Evolutionary conservation across 73 alveolate genomes (phyloP).

Genomic region (Paramecium primaurelia): DNA sequence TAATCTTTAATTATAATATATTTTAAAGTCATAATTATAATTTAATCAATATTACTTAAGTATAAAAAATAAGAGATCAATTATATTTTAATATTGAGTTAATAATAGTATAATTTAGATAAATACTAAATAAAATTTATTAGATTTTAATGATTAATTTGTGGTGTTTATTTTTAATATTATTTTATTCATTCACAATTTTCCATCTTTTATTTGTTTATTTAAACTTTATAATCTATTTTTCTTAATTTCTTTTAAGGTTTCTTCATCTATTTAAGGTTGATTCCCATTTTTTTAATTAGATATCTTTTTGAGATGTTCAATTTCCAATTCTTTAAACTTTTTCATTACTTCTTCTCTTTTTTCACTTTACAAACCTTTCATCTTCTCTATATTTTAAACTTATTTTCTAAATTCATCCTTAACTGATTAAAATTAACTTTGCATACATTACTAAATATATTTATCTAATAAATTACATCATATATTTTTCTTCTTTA

Average conservation of each 20-base stretch:
- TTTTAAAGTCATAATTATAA: too few species aligned
- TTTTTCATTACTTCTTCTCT: background rate
- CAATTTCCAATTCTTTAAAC: slow-evolving; percentile 13
- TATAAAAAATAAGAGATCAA: too few species aligned
- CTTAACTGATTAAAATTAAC: background rate
- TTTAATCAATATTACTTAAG: too few species aligned
- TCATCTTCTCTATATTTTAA: slow-evolving; percentile 9
- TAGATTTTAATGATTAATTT: too few species aligned
- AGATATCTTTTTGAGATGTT: background rate
- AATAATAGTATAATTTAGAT: too few species aligned
- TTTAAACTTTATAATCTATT: background rate
- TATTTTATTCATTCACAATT: background rate
- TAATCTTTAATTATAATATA: too few species aligned
- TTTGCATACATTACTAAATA: background rate
- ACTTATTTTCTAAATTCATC: background rate
- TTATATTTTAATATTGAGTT: too few species aligned
- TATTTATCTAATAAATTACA: background rate
- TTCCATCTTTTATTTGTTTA: slow-evolving; percentile 13
- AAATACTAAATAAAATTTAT: too few species aligned
- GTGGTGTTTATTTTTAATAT: background rate
- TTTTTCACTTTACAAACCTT: background rate
- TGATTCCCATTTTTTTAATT: background rate
- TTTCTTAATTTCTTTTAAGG: slow-evolving; percentile 17
- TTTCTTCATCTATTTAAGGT: background rate
- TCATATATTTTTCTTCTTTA: slow-evolving; percentile 25